A percentile compares a stretch with the other conserved stretches of the same genome.
These are phyloP conservation scores for Rutstroemia sp. DNA, from an alignment of 2,329 filamentous ascomycete genomes.

Conservation along the genomic window DNA sequence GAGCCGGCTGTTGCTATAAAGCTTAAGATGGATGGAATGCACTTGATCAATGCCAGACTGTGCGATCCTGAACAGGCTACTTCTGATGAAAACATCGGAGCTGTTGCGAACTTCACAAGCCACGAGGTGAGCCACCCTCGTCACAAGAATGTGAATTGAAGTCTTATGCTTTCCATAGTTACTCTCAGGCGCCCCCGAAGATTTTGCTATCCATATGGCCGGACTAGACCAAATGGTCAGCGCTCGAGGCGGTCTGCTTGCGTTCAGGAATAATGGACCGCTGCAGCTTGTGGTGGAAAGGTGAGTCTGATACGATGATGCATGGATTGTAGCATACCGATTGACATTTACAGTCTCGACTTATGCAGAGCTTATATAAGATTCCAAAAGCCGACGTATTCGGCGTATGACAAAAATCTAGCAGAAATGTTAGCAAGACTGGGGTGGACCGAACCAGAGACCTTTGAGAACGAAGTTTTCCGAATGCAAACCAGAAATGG, in stretches of 20 bases:
- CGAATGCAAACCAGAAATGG: not conserved
- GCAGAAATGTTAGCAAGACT: not conserved
- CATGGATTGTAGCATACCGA: not conserved
- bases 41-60: not conserved
- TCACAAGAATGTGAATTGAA: not conserved
- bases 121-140: not conserved
- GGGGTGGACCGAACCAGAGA: not conserved
- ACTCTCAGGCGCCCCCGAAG: not conserved
- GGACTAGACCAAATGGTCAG: not conserved
- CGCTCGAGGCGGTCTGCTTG: not conserved
- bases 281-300: not conserved
- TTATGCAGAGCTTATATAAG: conserved; percentile 1
- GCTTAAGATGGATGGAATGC: not conserved
- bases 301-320: not conserved
- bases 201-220: not conserved
- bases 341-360: not conserved
- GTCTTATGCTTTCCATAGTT: not conserved
- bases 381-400: not conserved
- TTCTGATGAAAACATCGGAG: not conserved
- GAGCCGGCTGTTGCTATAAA: not conserved
- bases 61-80: not conserved
- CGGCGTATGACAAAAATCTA: not conserved
- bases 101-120: conserved; percentile 1
- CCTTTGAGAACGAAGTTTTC: not conserved
- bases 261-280: not conserved